These are phyloP conservation scores for Curvularia eragrostidis DNA, from an alignment of 2,329 filamentous ascomycete genomes.

Conservation along the genomic window DNA sequence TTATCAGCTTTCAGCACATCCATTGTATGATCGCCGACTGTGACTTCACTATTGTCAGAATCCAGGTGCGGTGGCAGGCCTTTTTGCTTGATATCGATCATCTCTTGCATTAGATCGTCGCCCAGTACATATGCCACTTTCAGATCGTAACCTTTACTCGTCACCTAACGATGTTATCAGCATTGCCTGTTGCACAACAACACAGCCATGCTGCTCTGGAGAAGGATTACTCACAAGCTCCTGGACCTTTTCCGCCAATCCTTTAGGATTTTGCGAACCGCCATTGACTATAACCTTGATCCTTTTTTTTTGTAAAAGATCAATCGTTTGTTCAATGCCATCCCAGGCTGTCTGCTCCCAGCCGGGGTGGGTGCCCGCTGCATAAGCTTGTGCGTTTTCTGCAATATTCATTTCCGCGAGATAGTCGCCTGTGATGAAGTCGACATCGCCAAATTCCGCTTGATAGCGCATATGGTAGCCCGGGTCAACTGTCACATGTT, in stretches of 20 bases:
- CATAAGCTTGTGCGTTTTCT: neutral
- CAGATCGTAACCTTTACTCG: conserved; percentile 46
- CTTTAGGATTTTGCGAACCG: conserved; percentile 62
- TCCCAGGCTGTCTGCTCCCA: conserved; percentile 57
- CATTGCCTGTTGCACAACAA: neutral
- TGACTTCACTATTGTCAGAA: conserved; percentile 45
- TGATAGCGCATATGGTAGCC: neutral
- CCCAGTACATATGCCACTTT: conserved; percentile 55
- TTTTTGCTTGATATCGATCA: conserved; percentile 41
- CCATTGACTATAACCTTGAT: conserved; percentile 66
- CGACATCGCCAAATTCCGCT: neutral
- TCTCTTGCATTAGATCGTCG: conserved; percentile 53
- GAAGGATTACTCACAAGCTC: conserved; percentile 42
- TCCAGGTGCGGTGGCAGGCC: conserved; percentile 52
- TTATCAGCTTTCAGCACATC: neutral
- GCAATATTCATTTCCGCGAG: neutral
- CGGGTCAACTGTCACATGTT: neutral
- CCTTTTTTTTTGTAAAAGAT: conserved; percentile 50
- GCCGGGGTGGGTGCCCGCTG: neutral
- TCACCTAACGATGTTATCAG: conserved; percentile 33
- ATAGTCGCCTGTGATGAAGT: neutral
- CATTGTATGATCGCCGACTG: neutral
- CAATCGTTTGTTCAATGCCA: conserved; percentile 55
- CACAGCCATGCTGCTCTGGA: neutral
- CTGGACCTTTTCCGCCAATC: conserved; percentile 56